phyloP scores from a whole-genome alignment of 306 rosid genomes.

The Dryas drummondii region DNA sequence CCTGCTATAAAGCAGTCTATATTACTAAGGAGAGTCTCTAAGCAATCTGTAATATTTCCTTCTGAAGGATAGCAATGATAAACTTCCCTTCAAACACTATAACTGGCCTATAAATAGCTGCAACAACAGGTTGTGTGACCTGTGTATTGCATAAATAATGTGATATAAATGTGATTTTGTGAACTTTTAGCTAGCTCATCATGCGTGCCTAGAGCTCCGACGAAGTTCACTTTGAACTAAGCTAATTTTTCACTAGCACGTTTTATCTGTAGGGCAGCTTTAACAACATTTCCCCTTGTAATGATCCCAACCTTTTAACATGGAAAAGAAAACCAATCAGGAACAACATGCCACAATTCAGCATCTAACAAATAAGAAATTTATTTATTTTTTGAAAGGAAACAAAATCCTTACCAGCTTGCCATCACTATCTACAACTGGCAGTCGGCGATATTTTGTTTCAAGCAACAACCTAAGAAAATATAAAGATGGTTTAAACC shows the following conservation, averaged over 20 bases:
- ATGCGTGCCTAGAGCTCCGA: slow-evolving; percentile 15
- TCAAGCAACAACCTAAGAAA: slow-evolving; percentile 75
- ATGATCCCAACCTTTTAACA: slow-evolving; percentile 76
- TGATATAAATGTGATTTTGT: slow-evolving; percentile 9
- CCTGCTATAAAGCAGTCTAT: slow-evolving; percentile 21
- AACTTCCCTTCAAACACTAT: slow-evolving; percentile 1
- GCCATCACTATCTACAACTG: slow-evolving; percentile 78
- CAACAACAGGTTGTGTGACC: slow-evolving; percentile 4
- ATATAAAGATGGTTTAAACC: slow-evolving; percentile 13
- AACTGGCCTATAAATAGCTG: slow-evolving; percentile 20
- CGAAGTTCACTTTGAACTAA: slow-evolving; percentile 13
- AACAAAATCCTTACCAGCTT: slow-evolving; percentile 58
- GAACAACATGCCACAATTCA: slow-evolving; percentile 5
- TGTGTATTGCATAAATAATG: slow-evolving; percentile 11
- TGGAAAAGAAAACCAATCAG: slow-evolving; percentile 34
- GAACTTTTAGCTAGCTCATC: not conserved
- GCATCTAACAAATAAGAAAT: slow-evolving; percentile 10
- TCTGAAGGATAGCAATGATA: slow-evolving; percentile 14
- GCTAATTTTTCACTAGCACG: slow-evolving; percentile 40
- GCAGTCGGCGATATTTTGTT: slow-evolving; percentile 84
- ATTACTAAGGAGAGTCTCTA: slow-evolving; percentile 5
- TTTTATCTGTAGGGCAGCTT: slow-evolving; percentile 84
- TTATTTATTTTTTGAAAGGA: not conserved
- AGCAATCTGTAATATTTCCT: slow-evolving; percentile 21
- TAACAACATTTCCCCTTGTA: slow-evolving; percentile 84